phyloP scores from a whole-genome alignment of 306 rosid species.

The Parietaria judaica region DNA sequence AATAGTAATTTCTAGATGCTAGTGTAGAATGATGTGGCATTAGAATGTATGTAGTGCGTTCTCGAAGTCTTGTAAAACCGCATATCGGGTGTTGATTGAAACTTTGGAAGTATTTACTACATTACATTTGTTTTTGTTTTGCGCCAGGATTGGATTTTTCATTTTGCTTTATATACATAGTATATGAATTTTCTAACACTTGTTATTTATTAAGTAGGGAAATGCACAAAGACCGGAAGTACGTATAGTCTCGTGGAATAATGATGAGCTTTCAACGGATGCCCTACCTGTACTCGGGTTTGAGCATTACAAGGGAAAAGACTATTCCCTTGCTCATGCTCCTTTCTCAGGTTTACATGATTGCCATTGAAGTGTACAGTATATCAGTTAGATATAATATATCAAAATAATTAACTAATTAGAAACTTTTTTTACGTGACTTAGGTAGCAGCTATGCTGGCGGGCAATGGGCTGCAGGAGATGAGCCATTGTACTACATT shows the following conservation, averaged over 20 bases:
- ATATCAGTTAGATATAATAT: slow-evolving; percentile 20
- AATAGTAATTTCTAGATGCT: no score
- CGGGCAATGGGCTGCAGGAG: slow-evolving; percentile 99
- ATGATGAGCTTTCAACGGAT: slow-evolving; percentile 92
- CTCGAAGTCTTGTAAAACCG: no score
- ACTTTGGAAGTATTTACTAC: not conserved
- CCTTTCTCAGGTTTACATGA: slow-evolving; percentile 85
- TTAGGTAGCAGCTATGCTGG: slow-evolving; percentile 99
- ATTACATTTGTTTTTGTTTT: not conserved
- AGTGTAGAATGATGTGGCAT: no score
- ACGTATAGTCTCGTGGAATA: slow-evolving; percentile 79
- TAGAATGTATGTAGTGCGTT: no score
- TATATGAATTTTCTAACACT: slow-evolving; percentile 19
- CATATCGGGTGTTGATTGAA: not conserved
- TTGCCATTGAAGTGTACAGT: slow-evolving; percentile 25
- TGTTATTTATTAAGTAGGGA: slow-evolving; percentile 56
- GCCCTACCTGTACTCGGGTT: slow-evolving; percentile 92
- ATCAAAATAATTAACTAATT: slow-evolving; percentile 11
- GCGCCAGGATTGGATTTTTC: slow-evolving; percentile 8
- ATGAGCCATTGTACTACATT: slow-evolving; percentile 89
- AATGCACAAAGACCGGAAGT: slow-evolving; percentile 96
- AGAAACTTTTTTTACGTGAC: slow-evolving; percentile 29
- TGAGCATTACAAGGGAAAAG: slow-evolving; percentile 97
- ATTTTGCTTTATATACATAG: not conserved
- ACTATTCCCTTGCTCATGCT: slow-evolving; percentile 96